Evolutionary conservation across 1,139 yeast species (phyloP).

Genomic region (Kurtzmaniella quercitrusa): DNA sequence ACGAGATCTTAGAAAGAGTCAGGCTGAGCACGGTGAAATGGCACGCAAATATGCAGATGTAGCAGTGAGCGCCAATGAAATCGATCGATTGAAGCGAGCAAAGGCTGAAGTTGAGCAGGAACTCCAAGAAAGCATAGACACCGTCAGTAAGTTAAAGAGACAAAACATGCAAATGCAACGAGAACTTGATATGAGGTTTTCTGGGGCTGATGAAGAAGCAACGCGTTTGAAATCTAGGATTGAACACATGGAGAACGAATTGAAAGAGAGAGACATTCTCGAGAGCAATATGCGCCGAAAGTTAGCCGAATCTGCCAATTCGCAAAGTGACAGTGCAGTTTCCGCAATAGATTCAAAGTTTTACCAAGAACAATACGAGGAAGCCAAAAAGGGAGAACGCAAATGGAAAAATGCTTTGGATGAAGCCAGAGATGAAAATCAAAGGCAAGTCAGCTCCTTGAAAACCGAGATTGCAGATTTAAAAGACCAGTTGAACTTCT

Average conservation of each 20-base stretch:
- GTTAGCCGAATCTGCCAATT: constrained; percentile 18
- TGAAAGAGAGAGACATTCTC: constrained; percentile 19
- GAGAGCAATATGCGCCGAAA: constrained; percentile 20
- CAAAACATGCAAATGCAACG: constrained; percentile 1
- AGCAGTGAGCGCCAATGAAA: neutral
- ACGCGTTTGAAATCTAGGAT: constrained; percentile 10
- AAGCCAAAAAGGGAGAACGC: constrained; percentile 15
- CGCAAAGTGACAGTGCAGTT: constrained; percentile 6
- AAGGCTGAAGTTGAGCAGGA: neutral
- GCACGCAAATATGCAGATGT: neutral
- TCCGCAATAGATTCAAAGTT: constrained; percentile 10
- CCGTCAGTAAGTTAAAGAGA: neutral
- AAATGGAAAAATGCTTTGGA: constrained; percentile 15
- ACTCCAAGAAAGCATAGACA: neutral
- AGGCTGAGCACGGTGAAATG: neutral
- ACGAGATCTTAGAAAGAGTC: neutral
- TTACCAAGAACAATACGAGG: constrained; percentile 19
- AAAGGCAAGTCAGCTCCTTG: constrained; percentile 11
- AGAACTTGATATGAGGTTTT: constrained; percentile 4
- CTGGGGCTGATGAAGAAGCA: constrained; percentile 11
- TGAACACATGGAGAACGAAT: constrained; percentile 13
- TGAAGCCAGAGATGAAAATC: constrained; percentile 17
- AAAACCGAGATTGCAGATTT: constrained; percentile 18
- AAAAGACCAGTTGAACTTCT: constrained; percentile 20
- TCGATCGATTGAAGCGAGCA: neutral